A percentile compares a stretch with the other conserved stretches of the same genome.
These are phyloP conservation scores for Rossbeevera mucosa DNA, from an alignment of 768 basidiomycete species.

Conservation along the genomic window DNA sequence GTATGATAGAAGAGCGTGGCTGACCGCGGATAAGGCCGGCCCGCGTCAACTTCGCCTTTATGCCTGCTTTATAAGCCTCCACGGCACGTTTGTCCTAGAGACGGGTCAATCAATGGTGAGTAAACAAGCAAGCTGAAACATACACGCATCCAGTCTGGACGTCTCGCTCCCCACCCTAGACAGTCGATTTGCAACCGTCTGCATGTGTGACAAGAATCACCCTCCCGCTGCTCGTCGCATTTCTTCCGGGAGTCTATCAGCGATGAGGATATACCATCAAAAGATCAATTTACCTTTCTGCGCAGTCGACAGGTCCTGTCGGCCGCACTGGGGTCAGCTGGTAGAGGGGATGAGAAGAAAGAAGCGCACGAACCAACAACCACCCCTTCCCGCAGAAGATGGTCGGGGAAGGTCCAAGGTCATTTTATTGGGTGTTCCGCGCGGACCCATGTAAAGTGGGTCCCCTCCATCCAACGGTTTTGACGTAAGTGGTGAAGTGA, in stretches of 20 bases:
- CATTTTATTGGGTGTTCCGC: slow-evolving; percentile 44
- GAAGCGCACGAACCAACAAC: slow-evolving; percentile 62
- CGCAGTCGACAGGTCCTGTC: slow-evolving; percentile 78
- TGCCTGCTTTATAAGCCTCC: slow-evolving; percentile 77
- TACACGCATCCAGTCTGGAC: slow-evolving; percentile 90
- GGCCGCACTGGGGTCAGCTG: slow-evolving; percentile 7
- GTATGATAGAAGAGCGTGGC: slow-evolving; percentile 56
- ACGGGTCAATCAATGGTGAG: slow-evolving; percentile 17
- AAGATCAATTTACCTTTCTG: slow-evolving; percentile 55
- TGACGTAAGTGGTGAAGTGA: slow-evolving; percentile 33
- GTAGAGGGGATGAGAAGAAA: neutral
- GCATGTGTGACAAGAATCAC: slow-evolving; percentile 78
- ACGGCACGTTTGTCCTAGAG: slow-evolving; percentile 76
- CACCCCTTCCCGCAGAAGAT: slow-evolving; percentile 60
- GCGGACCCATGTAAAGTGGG: slow-evolving; percentile 16
- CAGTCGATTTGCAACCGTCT: slow-evolving; percentile 76
- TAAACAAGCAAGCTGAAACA: slow-evolving; percentile 22
- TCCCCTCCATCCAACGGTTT: slow-evolving; percentile 34
- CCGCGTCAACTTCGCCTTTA: slow-evolving; percentile 74
- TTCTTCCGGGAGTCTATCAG: slow-evolving; percentile 45
- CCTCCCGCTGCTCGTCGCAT: slow-evolving; percentile 83
- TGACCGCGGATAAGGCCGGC: slow-evolving; percentile 81
- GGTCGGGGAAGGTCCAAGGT: slow-evolving; percentile 50
- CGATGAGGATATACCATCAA: neutral
- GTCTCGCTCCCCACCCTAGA: slow-evolving; percentile 78